These are phyloP conservation scores for Papiliotrema fonsecae DNA, from an alignment of 1,284 basidiomycete species.

Conservation along the genomic window DNA sequence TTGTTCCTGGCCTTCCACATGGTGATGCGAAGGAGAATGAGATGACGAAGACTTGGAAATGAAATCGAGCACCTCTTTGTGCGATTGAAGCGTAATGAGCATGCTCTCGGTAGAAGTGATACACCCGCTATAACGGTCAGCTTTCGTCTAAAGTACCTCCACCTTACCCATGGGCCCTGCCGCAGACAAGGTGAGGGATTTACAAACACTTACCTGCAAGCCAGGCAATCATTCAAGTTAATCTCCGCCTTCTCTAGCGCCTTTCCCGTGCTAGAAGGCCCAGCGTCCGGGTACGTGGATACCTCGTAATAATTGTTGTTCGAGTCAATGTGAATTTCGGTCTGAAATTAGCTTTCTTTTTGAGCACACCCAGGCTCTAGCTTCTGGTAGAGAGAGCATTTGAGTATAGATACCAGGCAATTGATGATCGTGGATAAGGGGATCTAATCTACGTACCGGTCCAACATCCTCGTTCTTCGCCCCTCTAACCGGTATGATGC, in stretches of 20 bases:
- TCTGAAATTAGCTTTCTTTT: conserved; percentile 48
- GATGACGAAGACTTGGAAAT: conserved; percentile 53
- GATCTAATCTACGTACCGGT: conserved; percentile 18
- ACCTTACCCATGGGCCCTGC: neutral
- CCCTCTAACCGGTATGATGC: conserved; percentile 82
- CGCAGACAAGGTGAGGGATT: neutral
- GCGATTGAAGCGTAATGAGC: conserved; percentile 93
- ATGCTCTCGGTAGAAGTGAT: conserved; percentile 98
- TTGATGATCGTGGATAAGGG: too few species aligned
- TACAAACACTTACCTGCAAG: conserved; percentile 48
- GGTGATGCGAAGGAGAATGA: too few species aligned
- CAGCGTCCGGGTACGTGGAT: conserved; percentile 29
- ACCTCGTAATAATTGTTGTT: conserved; percentile 49
- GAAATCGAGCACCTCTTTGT: conserved; percentile 80
- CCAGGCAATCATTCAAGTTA: conserved; percentile 83
- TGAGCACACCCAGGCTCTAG: neutral
- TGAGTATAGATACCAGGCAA: too few species aligned
- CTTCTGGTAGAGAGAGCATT: too few species aligned
- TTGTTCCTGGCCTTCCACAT: too few species aligned
- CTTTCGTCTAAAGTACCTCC: neutral
- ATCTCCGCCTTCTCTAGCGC: conserved; percentile 90
- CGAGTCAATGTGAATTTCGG: conserved; percentile 79
- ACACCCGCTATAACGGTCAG: conserved; percentile 65
- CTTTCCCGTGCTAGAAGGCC: conserved; percentile 32
- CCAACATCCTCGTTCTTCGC: conserved; percentile 20